Conservation (phyloP, 192 early-diverging fungal genomes). For the Umbelopsis vinacea region DNA sequence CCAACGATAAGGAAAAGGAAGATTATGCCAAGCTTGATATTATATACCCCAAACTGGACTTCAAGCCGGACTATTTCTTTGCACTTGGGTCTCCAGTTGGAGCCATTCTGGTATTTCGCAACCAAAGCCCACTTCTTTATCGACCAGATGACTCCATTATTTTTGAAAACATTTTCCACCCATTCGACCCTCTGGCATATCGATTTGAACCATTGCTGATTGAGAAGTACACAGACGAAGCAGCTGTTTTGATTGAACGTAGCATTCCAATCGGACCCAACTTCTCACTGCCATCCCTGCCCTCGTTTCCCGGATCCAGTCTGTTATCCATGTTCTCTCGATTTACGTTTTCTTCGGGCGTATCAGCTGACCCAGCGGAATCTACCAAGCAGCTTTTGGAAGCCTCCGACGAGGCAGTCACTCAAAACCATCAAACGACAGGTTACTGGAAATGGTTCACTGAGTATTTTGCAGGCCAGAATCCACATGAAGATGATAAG, state of each 20-base stretch:
- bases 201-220: conserved; percentile 65
- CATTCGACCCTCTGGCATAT: conserved; percentile 76
- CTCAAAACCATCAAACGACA: neutral
- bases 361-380: neutral
- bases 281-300: conserved; percentile 41
- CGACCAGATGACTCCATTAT: conserved; percentile 55
- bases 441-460: conserved; percentile 3
- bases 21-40: conserved; percentile 35
- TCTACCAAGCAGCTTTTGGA: neutral
- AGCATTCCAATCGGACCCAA: conserved; percentile 34
- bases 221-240: conserved; percentile 42
- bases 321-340: conserved; percentile 35
- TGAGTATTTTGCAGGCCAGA: neutral
- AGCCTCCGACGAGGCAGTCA: conserved; percentile 10
- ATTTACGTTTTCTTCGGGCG: conserved; percentile 1
- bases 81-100: conserved; percentile 56
- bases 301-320: conserved; percentile 33
- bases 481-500: neutral
- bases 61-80: conserved; percentile 54
- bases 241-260: conserved; percentile 40
- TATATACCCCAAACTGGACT: conserved; percentile 45
- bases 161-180: conserved; percentile 77
- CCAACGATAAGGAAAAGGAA: conserved; percentile 28
- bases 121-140: conserved; percentile 55
- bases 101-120: conserved; percentile 67